Conservation (phyloP, 2,329 filamentous ascomycete species). For the Venturia nashicola region DNA sequence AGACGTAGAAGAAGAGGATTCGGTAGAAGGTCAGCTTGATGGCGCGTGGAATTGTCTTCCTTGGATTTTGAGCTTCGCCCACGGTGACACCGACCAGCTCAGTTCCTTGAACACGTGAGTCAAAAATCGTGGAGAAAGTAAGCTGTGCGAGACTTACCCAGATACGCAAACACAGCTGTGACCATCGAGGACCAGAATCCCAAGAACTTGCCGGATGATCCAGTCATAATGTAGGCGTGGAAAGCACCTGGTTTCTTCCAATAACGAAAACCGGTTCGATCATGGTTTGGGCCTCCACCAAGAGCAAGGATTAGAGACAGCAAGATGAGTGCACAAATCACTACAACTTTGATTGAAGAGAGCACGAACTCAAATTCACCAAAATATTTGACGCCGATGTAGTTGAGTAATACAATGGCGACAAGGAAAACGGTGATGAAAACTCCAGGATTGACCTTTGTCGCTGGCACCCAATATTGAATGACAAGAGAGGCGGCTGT, state of each 20-base stretch:
- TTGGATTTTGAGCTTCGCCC: slow-evolving; percentile 68
- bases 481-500: slow-evolving; percentile 72
- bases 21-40: slow-evolving; percentile 75
- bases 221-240: slow-evolving; percentile 23
- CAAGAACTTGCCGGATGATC: slow-evolving; percentile 28
- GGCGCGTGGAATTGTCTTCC: slow-evolving; percentile 61
- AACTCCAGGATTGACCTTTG: slow-evolving; percentile 62
- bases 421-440: slow-evolving; percentile 53
- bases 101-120: slow-evolving; percentile 21
- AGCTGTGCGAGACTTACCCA: slow-evolving; percentile 37
- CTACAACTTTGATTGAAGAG: slow-evolving; percentile 32
- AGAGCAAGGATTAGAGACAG: slow-evolving; percentile 31
- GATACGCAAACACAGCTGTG: slow-evolving; percentile 66
- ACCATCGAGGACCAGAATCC: slow-evolving; percentile 57
- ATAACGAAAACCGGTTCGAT: slow-evolving; percentile 32
- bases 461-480: slow-evolving; percentile 56
- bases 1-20: slow-evolving; percentile 68
- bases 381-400: slow-evolving; percentile 45
- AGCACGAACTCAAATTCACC: slow-evolving; percentile 39
- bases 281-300: slow-evolving; percentile 27
- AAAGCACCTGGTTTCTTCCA: slow-evolving; percentile 34
- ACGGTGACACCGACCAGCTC: slow-evolving; percentile 69
- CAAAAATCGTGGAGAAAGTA: neutral
- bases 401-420: slow-evolving; percentile 31
- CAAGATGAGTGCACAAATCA: slow-evolving; percentile 33